Percentiles rank a stretch among this genome's conserved stretches.
These are phyloP conservation scores for Madurella mycetomatis DNA, from an alignment of 2,329 filamentous ascomycete species.

Conservation along the genomic window DNA sequence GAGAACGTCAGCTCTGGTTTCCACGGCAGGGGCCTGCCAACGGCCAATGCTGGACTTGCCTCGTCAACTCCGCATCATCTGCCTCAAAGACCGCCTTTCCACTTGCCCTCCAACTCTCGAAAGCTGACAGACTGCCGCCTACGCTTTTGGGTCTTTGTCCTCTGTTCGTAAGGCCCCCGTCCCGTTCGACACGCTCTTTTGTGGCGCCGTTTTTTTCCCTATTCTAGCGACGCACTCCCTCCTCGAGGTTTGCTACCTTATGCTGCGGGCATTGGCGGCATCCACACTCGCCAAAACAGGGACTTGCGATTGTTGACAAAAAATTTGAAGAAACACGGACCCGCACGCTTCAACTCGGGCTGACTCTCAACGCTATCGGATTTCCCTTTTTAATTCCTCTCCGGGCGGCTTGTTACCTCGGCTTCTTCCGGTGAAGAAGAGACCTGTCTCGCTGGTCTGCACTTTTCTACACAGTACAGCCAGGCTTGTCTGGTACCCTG, in stretches of 20 bases:
- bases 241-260: not conserved
- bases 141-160: conserved; percentile 3
- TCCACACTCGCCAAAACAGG: conserved; percentile 18
- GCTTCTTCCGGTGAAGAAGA: not conserved
- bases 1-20: not conserved
- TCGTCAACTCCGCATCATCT: conserved; percentile 16
- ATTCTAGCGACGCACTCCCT: conserved; percentile 1
- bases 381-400: not conserved
- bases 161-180: not conserved
- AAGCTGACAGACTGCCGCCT: not conserved
- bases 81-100: conserved; percentile 14
- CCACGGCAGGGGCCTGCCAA: conserved; percentile 3
- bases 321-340: conserved; percentile 25
- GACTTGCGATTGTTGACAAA: conserved; percentile 28
- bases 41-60: conserved; percentile 1
- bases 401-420: not conserved
- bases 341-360: conserved; percentile 15
- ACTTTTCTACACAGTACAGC: conserved; percentile 2
- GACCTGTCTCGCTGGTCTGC: conserved; percentile 9
- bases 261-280: conserved; percentile 24
- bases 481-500: conserved; percentile 20
- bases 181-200: conserved; percentile 23
- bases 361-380: conserved; percentile 5
- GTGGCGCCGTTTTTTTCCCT: conserved; percentile 1
- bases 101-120: conserved; percentile 7